phyloP scores from a whole-genome alignment of 2,329 filamentous ascomycete genomes.

The Ambrosiella beaveri region DNA sequence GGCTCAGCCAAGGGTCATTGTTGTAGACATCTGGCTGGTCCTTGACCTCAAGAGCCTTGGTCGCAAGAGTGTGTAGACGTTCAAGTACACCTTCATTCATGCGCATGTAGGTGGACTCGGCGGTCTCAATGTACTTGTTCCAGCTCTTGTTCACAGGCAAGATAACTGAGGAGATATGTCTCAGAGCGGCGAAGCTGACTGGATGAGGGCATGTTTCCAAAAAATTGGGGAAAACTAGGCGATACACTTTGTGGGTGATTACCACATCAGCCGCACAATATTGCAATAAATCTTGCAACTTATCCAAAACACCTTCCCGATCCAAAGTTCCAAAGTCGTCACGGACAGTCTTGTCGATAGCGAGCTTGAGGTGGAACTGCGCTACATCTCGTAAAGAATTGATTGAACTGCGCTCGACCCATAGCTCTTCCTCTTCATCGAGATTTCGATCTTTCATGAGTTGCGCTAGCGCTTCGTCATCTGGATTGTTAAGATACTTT shows the following conservation, averaged over 20 bases:
- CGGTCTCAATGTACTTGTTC: slow-evolving; percentile 67
- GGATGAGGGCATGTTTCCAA: slow-evolving; percentile 84
- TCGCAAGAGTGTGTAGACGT: slow-evolving; percentile 53
- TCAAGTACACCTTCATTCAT: slow-evolving; percentile 63
- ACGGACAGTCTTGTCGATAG: slow-evolving; percentile 75
- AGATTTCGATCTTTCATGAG: slow-evolving; percentile 51
- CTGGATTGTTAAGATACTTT: slow-evolving; percentile 53
- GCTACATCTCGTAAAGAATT: slow-evolving; percentile 93
- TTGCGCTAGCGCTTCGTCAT: slow-evolving; percentile 51
- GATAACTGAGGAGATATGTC: slow-evolving; percentile 86
- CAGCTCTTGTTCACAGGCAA: slow-evolving; percentile 77
- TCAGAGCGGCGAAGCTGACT: slow-evolving; percentile 85
- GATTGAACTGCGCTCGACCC: slow-evolving; percentile 86
- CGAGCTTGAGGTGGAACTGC: slow-evolving; percentile 83
- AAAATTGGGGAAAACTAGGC: slow-evolving; percentile 82
- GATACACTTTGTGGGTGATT: slow-evolving; percentile 85
- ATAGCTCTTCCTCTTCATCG: slow-evolving; percentile 84
- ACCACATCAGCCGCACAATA: slow-evolving; percentile 93
- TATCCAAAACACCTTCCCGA: slow-evolving; percentile 48
- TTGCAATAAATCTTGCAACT: slow-evolving; percentile 67
- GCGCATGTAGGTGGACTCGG: slow-evolving; percentile 68
- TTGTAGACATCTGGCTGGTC: slow-evolving; percentile 49
- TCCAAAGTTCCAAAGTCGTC: slow-evolving; percentile 76
- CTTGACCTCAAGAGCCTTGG: slow-evolving; percentile 62
- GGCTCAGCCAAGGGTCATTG: slow-evolving; percentile 76